Conservation (phyloP, 1,139 yeast genomes). For the Suhomyces ambrosiae region DNA sequence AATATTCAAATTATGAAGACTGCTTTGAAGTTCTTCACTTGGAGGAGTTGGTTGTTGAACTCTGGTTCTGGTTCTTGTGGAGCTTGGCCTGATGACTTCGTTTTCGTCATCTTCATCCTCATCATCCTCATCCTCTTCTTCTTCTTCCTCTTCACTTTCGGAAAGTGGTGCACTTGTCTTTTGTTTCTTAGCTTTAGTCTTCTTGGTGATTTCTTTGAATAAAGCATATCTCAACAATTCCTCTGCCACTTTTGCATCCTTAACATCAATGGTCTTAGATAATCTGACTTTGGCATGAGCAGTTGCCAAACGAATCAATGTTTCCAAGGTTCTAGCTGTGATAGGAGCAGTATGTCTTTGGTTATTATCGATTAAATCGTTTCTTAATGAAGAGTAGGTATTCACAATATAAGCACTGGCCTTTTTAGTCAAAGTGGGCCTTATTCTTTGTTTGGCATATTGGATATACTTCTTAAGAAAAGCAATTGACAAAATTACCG, state of each 20-base stretch:
- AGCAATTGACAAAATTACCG: constrained; percentile 74
- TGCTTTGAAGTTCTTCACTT: constrained; percentile 25
- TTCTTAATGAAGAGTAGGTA: constrained; percentile 79
- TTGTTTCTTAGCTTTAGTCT: constrained; percentile 36
- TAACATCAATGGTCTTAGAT: constrained; percentile 69
- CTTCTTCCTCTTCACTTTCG: constrained; percentile 27
- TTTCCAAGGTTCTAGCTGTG: constrained; percentile 96
- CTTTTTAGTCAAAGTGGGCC: constrained; percentile 75
- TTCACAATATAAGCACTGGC: constrained; percentile 84
- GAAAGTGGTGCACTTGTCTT: constrained; percentile 27
- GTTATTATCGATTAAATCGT: constrained; percentile 70
- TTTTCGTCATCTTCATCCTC: constrained; percentile 9
- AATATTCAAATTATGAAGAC: constrained; percentile 30
- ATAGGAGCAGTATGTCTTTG: constrained; percentile 91
- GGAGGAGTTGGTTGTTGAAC: constrained; percentile 10
- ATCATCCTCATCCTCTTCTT: constrained; percentile 9
- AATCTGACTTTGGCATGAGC: constrained; percentile 96
- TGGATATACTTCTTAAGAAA: constrained; percentile 91
- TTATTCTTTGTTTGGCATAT: constrained; percentile 86
- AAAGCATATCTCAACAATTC: constrained; percentile 82
- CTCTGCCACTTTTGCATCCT: constrained; percentile 87
- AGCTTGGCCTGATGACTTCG: constrained; percentile 19
- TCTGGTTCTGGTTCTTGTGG: constrained; percentile 12
- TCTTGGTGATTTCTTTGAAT: constrained; percentile 68
- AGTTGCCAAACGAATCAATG: constrained; percentile 90